These are phyloP conservation scores for Yarrowia bubula DNA, from an alignment of 805 yeast genomes.

Conservation along the genomic window DNA sequence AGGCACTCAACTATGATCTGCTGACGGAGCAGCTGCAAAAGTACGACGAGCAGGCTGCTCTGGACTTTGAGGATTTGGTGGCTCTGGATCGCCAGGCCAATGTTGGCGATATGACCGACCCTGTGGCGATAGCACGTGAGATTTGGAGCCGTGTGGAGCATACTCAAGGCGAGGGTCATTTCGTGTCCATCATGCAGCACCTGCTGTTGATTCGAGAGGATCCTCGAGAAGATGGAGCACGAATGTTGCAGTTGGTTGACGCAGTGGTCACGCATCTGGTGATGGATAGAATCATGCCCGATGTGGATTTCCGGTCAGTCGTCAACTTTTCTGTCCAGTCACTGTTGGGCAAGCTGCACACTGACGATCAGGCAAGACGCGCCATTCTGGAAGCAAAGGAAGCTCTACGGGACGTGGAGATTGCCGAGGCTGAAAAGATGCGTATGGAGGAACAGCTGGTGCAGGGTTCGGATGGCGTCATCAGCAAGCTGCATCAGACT, in stretches of 20 bases:
- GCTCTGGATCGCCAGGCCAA: conserved; percentile 44
- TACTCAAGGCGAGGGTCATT: conserved; percentile 57
- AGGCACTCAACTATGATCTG: conserved; percentile 53
- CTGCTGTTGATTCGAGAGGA: conserved; percentile 48
- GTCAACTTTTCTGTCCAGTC: conserved; percentile 75
- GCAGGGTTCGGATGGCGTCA: conserved; percentile 73
- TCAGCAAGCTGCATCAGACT: conserved; percentile 59
- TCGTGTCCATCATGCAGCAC: conserved; percentile 65
- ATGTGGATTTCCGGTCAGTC: conserved; percentile 57
- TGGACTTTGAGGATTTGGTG: conserved; percentile 51
- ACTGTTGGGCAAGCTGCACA: conserved; percentile 66
- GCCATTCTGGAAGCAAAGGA: conserved; percentile 61
- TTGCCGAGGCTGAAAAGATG: conserved; percentile 57
- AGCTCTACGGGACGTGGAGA: conserved; percentile 53
- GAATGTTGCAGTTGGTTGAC: conserved; percentile 58
- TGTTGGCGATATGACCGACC: conserved; percentile 63
- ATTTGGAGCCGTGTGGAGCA: conserved; percentile 58
- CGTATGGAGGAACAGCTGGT: conserved; percentile 63
- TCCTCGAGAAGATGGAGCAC: conserved; percentile 45
- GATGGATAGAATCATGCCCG: conserved; percentile 46
- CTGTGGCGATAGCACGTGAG: conserved; percentile 62
- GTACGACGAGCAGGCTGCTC: conserved; percentile 55
- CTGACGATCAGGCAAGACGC: conserved; percentile 80
- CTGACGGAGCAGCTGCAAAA: conserved; percentile 64
- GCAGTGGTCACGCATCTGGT: conserved; percentile 64